These are phyloP conservation scores for Podila clonocystis DNA, from an alignment of 192 early-diverging fungal genomes.

Conservation along the genomic window DNA sequence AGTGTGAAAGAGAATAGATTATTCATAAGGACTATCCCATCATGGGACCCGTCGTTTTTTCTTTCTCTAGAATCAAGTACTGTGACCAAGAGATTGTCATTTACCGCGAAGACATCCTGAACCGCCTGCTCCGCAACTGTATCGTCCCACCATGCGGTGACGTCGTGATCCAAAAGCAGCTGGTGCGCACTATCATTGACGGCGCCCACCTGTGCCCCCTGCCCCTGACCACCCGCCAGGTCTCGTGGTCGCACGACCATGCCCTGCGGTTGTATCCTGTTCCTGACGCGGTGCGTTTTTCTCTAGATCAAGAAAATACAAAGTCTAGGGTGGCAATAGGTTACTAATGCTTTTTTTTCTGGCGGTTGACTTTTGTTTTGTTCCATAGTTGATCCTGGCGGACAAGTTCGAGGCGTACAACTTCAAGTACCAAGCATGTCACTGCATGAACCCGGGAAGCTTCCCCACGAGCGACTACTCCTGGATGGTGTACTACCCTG, in stretches of 20 bases:
- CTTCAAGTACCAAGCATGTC: slow-evolving; percentile 78
- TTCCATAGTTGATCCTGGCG: slow-evolving; percentile 77
- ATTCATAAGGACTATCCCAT: background rate
- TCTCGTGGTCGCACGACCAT: slow-evolving; percentile 86
- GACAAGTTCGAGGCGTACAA: slow-evolving; percentile 87
- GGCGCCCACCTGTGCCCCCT: slow-evolving; percentile 89
- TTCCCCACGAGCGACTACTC: slow-evolving; percentile 60
- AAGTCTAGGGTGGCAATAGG: background rate
- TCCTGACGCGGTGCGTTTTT: slow-evolving; percentile 77
- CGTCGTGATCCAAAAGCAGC: slow-evolving; percentile 58
- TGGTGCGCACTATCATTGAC: slow-evolving; percentile 85
- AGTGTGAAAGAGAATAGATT: slow-evolving; percentile 1
- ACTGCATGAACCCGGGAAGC: slow-evolving; percentile 82
- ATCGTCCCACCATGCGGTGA: slow-evolving; percentile 66
- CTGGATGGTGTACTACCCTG: slow-evolving; percentile 83
- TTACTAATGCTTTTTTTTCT: background rate
- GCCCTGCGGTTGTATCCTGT: slow-evolving; percentile 88
- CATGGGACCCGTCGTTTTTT: background rate
- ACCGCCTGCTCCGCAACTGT: slow-evolving; percentile 78
- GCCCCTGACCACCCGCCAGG: slow-evolving; percentile 77
- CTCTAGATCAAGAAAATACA: background rate
- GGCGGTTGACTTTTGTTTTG: background rate
- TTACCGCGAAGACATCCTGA: slow-evolving; percentile 87
- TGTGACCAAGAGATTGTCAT: slow-evolving; percentile 93
- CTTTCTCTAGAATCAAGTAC: slow-evolving; percentile 77